Evolutionary conservation across 768 basidiomycete species (phyloP), one percentile per base, ranked within the genome.

Genomic region (Pleurotus giganteus): DNA sequence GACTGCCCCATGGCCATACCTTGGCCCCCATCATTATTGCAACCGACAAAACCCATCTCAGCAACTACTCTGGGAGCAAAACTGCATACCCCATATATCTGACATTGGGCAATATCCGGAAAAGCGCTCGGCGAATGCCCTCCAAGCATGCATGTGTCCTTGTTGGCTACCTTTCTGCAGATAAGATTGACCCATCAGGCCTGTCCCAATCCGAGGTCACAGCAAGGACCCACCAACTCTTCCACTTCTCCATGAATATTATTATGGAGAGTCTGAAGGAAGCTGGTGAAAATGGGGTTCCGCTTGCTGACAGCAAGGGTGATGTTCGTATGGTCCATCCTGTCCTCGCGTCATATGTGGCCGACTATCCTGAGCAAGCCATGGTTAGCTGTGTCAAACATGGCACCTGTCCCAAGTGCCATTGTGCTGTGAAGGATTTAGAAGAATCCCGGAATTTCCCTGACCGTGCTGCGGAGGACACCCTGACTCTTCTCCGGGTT

Each of bases 311-410:
- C 47, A 62, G 64, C 0, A 66, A 75, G 54, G 69, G 74, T 0
- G 12, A 28, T 0, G 46, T 68, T 0, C 63, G 73, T 0, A 24
- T 60, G 1, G 56, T 67, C 9, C 66, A 70, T 55, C 76, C 76
- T 0, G 72, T 81, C 37, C 56, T 81, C 1, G 75, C 77, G 0
- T 60, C 63, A 0, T 72, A 69, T 55, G 59, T 73, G 4, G 70
- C 69, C 0, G 74, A 79, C 59, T 72, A 77, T 54, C 78, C 78
- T 0, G 76, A 81, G 55, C 78, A 80, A 54, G 64, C 71, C 15
- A 68, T 79, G 0, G 66, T 72, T 0, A 67, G 71, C 0, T 53
- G 60, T 29, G 55, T 58, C 12, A 66, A 68, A 11, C 61, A 42
- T 4, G 63, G 63, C 0, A 59, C 69, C 3, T 74, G 71, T 51